phyloP scores from a whole-genome alignment of 768 basidiomycete species.

The Filobasidium floriforme region DNA sequence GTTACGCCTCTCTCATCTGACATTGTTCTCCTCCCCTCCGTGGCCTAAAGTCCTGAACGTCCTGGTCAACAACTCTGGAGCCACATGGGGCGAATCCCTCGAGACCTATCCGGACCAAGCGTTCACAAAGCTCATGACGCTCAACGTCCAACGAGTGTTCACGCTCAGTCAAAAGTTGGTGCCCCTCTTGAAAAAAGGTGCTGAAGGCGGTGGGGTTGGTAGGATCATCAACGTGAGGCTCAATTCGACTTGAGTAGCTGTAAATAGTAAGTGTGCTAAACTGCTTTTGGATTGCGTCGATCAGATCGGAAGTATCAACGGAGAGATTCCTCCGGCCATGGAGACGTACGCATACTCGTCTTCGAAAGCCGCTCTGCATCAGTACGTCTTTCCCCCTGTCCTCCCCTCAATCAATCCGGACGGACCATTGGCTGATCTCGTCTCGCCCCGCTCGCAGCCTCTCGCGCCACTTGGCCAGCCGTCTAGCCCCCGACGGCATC shows the following conservation, averaged over 20 bases:
- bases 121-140: slow-evolving; percentile 57
- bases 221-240: slow-evolving; percentile 55
- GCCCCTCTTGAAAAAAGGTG: slow-evolving; percentile 54
- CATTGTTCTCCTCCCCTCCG: not conserved
- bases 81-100: slow-evolving; percentile 43
- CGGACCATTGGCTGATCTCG: not conserved
- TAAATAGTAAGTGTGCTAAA: too few relatives aligned
- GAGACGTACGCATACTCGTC: slow-evolving; percentile 63
- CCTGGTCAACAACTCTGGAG: slow-evolving; percentile 54
- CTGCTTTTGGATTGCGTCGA: too few relatives aligned
- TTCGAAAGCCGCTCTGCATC: slow-evolving; percentile 50
- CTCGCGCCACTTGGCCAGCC: slow-evolving; percentile 54
- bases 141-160: slow-evolving; percentile 61
- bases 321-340: slow-evolving; percentile 51
- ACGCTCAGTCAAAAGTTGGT: slow-evolving; percentile 58
- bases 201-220: slow-evolving; percentile 41
- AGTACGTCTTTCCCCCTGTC: slow-evolving; percentile 26
- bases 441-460: slow-evolving; percentile 54
- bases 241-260: too few relatives aligned
- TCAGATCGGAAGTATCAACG: slow-evolving; percentile 61
- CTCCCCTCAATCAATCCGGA: not conserved
- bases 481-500: slow-evolving; percentile 56
- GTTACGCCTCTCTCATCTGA: not conserved
- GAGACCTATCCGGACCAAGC: slow-evolving; percentile 51
- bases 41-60: slow-evolving; percentile 54